These are phyloP conservation scores for Chalciporus piperatoides DNA, from an alignment of 1,284 basidiomycete genomes.

Conservation along the genomic window DNA sequence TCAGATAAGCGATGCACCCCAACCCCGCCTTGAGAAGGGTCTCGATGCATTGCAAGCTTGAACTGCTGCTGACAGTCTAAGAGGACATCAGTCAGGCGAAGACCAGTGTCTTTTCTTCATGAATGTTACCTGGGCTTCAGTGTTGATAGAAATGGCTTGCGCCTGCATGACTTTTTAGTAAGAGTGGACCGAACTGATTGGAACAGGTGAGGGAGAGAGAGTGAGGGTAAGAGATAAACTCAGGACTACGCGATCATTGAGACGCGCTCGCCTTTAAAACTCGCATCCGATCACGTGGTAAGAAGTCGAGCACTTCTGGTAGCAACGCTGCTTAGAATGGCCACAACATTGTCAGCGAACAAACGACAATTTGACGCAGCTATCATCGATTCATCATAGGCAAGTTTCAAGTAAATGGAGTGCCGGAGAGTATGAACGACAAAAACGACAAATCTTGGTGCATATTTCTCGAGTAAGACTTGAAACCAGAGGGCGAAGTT, in stretches of 20 bases:
- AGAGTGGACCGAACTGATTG: not conserved
- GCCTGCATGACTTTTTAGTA: constrained; percentile 24
- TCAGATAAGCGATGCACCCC: constrained; percentile 73
- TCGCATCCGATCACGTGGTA: constrained; percentile 20
- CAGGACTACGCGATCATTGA: not conserved
- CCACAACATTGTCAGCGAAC: not conserved
- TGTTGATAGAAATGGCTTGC: constrained; percentile 17
- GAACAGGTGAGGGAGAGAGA: not conserved
- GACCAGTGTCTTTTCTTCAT: not conserved
- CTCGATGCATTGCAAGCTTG: constrained; percentile 65
- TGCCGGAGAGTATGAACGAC: not conserved
- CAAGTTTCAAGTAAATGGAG: not conserved
- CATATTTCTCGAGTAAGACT: not conserved
- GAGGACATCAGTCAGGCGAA: constrained; percentile 9
- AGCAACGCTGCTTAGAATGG: not conserved
- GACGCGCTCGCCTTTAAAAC: constrained; percentile 14
- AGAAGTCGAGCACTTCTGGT: not conserved
- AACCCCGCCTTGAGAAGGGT: constrained; percentile 69
- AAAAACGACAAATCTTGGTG: not conserved
- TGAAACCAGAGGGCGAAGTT: not conserved
- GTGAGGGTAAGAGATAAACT: constrained; percentile 2
- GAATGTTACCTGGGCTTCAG: constrained; percentile 29
- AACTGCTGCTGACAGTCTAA: constrained; percentile 51
- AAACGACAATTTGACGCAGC: not conserved
- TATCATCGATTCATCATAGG: not conserved